phyloP scores from a whole-genome alignment of 148 eudicot genomes.

The Suaeda aralocaspica region DNA sequence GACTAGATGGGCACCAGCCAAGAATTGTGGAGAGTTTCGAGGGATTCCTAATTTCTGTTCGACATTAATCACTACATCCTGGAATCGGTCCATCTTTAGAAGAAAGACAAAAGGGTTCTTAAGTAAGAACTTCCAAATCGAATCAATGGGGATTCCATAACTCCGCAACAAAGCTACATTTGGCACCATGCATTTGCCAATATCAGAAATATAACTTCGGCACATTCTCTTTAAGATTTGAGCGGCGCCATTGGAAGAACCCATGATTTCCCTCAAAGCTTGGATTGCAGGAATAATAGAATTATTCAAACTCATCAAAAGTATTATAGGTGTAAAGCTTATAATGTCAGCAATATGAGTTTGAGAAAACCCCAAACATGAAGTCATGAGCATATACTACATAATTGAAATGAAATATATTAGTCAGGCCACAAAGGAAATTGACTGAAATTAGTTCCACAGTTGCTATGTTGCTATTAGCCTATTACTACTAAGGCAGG shows the following conservation, averaged over 20 bases:
- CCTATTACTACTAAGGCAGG: too few relatives aligned
- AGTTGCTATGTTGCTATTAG: too few relatives aligned
- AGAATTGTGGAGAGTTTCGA: not conserved
- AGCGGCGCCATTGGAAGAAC: constrained; percentile 6
- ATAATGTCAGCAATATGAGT: not conserved
- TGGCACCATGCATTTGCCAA: constrained; percentile 12
- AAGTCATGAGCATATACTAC: too few relatives aligned
- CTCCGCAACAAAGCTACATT: constrained; percentile 8
- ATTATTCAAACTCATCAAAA: not conserved
- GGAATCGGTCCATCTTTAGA: not conserved
- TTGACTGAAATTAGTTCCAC: too few relatives aligned
- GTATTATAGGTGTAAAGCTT: not conserved
- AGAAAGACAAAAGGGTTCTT: not conserved
- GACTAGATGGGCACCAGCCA: not conserved
- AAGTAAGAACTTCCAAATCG: constrained; percentile 12
- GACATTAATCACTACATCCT: constrained; percentile 12
- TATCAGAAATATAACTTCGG: not conserved
- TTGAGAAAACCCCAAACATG: constrained; percentile 26
- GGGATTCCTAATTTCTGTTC: constrained; percentile 26
- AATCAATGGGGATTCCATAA: not conserved
- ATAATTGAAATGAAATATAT: too few relatives aligned
- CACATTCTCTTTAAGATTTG: not conserved
- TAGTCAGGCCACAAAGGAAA: too few relatives aligned
- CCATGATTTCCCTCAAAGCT: constrained; percentile 9
- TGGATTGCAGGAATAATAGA: constrained; percentile 16